These are phyloP conservation scores for Zychaea mexicana DNA, from an alignment of 371 early-diverging fungal genomes.

Conservation along the genomic window DNA sequence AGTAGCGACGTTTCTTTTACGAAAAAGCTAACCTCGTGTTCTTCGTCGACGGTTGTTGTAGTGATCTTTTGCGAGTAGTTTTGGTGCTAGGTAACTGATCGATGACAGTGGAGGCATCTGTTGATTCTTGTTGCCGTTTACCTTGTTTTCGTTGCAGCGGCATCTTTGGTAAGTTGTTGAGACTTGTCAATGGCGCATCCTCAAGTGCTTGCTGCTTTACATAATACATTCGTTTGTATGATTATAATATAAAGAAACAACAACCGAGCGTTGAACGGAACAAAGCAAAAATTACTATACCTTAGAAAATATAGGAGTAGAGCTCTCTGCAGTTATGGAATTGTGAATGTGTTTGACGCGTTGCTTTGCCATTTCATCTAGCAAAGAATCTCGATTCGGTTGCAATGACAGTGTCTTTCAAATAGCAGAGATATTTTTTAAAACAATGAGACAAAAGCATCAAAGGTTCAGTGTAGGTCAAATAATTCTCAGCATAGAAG, in stretches of 20 bases:
- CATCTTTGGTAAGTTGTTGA: neutral
- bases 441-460: neutral
- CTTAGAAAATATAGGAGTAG: neutral
- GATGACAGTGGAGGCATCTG: neutral
- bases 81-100: neutral
- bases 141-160: neutral
- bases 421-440: neutral
- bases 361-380: neutral
- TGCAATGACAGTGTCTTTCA: no score
- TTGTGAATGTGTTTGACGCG: neutral
- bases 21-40: neutral
- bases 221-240: no score
- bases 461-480: conserved; percentile 4
- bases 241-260: no score
- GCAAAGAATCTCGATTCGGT: no score
- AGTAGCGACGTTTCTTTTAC: neutral
- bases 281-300: neutral
- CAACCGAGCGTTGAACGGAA: neutral
- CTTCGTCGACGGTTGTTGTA: neutral
- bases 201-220: no score
- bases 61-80: neutral
- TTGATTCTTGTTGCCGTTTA: neutral
- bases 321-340: neutral
- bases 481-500: neutral
- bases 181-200: neutral